Conservation (phyloP, 1,139 yeast species). For the Saccharomyces hybrid region DNA sequence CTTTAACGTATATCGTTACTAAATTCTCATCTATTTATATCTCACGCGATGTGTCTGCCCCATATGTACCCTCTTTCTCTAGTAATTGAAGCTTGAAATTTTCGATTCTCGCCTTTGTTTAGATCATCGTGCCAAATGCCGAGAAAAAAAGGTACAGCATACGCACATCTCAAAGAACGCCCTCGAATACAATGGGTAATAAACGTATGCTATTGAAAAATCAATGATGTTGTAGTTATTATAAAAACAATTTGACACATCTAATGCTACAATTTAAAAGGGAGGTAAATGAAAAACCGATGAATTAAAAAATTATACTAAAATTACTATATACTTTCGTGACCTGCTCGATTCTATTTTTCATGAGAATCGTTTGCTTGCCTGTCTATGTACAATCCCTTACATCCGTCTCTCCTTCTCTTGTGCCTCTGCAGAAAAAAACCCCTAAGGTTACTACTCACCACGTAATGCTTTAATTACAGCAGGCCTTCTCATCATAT, state of each 20-base stretch:
- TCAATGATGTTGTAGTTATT: not conserved
- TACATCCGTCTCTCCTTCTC: not conserved
- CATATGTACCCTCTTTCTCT: not conserved
- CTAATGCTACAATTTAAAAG: no score
- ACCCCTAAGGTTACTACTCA: conserved; percentile 24
- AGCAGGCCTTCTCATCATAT: conserved; percentile 85
- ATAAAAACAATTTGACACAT: not conserved
- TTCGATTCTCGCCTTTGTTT: not conserved
- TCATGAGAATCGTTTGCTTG: not conserved
- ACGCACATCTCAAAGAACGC: no score
- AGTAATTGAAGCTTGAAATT: not conserved
- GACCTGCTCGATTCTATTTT: not conserved
- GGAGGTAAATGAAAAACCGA: no score
- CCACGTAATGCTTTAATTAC: conserved; percentile 72
- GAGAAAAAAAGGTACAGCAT: not conserved
- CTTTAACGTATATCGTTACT: not conserved
- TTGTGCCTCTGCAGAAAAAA: not conserved
- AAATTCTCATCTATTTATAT: no score
- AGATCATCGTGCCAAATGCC: not conserved
- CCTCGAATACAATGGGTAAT: no score
- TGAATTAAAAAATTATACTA: not conserved
- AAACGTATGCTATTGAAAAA: not conserved
- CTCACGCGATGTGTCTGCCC: no score
- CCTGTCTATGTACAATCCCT: not conserved
- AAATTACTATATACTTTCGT: not conserved